A percentile compares a stretch with the other conserved stretches of the same genome.
phyloP scores from a whole-genome alignment of 352 stramenopile species.

The Pythium volutum region DNA sequence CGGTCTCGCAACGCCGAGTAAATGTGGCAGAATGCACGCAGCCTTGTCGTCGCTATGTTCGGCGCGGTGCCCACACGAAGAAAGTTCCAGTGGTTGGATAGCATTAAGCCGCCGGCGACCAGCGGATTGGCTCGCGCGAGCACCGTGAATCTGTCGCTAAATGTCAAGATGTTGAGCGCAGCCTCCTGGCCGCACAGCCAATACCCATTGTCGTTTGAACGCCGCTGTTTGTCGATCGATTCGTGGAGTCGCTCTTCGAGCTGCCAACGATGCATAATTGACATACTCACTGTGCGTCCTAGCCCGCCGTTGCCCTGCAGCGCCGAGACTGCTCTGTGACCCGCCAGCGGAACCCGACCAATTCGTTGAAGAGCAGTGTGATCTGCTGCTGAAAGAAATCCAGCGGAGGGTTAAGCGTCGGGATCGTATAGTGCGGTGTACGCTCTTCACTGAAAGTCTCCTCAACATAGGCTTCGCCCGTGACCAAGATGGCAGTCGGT shows the following conservation, averaged over 20 bases:
- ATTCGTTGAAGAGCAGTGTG: background rate
- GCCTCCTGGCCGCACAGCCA: background rate
- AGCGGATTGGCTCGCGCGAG: background rate
- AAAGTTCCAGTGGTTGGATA: background rate
- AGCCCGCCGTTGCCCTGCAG: constrained; percentile 7
- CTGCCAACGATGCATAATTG: background rate
- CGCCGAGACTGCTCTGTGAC: background rate
- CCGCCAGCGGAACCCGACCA: background rate
- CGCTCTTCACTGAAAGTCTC: background rate
- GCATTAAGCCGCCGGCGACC: background rate
- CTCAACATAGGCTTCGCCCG: background rate
- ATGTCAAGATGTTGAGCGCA: background rate
- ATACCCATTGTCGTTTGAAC: no score
- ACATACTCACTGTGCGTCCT: background rate
- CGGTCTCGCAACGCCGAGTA: constrained; percentile 6
- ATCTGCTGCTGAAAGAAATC: background rate
- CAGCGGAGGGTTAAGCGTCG: background rate
- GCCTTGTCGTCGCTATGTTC: background rate
- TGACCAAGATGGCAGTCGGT: background rate
- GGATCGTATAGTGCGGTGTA: background rate
- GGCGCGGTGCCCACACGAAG: background rate
- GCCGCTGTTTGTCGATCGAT: background rate
- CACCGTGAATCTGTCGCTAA: constrained; percentile 1
- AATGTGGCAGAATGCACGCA: background rate
- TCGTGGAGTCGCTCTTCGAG: background rate